phyloP scores from a whole-genome alignment of 2,329 filamentous ascomycete genomes.

The Akanthomyces muscarius region DNA sequence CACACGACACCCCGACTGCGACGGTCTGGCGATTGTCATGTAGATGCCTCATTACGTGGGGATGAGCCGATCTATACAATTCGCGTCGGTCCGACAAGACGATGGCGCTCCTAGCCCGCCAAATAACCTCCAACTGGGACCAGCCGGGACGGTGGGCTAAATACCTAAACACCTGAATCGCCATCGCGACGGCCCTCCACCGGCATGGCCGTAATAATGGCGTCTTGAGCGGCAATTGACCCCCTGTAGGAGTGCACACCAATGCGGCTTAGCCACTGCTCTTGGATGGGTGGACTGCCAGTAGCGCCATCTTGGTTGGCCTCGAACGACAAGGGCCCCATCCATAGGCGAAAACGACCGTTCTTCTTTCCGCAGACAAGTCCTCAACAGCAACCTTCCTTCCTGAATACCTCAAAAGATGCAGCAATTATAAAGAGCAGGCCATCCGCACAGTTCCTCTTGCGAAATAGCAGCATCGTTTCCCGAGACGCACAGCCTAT shows the following conservation, averaged over 20 bases:
- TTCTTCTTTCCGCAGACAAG: background rate
- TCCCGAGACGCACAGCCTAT: constrained; percentile 2
- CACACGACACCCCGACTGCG: background rate
- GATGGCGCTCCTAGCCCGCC: background rate
- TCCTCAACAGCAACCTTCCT: background rate
- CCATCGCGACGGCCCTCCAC: background rate
- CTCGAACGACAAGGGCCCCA: background rate
- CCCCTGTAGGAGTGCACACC: background rate
- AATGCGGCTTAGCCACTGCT: background rate
- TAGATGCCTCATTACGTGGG: background rate
- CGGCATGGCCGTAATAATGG: constrained; percentile 3
- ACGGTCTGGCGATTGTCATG: background rate
- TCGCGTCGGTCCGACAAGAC: constrained; percentile 7
- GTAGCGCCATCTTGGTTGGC: background rate
- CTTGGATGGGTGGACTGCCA: background rate
- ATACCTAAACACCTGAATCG: background rate
- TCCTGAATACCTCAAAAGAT: background rate
- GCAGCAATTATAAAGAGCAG: constrained; percentile 4
- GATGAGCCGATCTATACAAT: background rate
- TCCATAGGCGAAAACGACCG: background rate
- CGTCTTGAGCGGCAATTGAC: constrained; percentile 3
- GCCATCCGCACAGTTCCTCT: background rate
- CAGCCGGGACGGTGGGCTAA: no score
- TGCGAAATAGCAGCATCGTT: background rate
- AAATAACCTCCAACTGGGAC: background rate